Evolutionary conservation across 768 basidiomycete species (phyloP).

Genomic region (Leccinellum rugosiceps): DNA sequence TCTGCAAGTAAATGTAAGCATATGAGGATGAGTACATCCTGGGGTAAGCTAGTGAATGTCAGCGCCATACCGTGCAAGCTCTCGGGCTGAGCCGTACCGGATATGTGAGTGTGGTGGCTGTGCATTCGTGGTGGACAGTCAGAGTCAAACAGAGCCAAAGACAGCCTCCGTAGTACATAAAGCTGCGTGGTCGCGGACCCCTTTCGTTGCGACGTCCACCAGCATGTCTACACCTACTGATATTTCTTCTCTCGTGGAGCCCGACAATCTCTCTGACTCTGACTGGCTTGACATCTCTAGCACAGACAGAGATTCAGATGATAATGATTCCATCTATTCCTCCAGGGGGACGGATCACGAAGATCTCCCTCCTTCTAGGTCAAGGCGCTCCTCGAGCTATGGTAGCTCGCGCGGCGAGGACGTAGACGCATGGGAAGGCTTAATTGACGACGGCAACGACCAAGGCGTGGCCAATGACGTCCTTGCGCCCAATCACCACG

Average conservation of each 20-base stretch:
- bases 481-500: slow-evolving; percentile 21
- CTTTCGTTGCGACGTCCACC: slow-evolving; percentile 29
- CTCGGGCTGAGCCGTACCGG: not conserved
- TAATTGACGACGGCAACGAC: slow-evolving; percentile 61
- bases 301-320: slow-evolving; percentile 60
- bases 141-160: slow-evolving; percentile 30
- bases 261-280: slow-evolving; percentile 69
- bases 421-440: slow-evolving; percentile 76
- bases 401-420: slow-evolving; percentile 68
- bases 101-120: not conserved
- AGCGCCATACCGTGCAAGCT: slow-evolving; percentile 3
- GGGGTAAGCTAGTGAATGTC: slow-evolving; percentile 36
- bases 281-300: slow-evolving; percentile 82
- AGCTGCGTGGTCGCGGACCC: slow-evolving; percentile 22
- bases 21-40: slow-evolving; percentile 44
- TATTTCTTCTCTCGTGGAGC: slow-evolving; percentile 52
- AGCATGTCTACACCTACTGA: slow-evolving; percentile 35
- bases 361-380: slow-evolving; percentile 50
- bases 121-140: not conserved
- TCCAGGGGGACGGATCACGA: slow-evolving; percentile 60
- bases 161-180: slow-evolving; percentile 23
- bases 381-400: slow-evolving; percentile 69
- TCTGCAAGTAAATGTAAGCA: slow-evolving; percentile 31
- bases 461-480: slow-evolving; percentile 35
- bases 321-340: slow-evolving; percentile 62